Conservation (phyloP, 192 early-diverging fungal species). For the Coemansia sp. region DNA sequence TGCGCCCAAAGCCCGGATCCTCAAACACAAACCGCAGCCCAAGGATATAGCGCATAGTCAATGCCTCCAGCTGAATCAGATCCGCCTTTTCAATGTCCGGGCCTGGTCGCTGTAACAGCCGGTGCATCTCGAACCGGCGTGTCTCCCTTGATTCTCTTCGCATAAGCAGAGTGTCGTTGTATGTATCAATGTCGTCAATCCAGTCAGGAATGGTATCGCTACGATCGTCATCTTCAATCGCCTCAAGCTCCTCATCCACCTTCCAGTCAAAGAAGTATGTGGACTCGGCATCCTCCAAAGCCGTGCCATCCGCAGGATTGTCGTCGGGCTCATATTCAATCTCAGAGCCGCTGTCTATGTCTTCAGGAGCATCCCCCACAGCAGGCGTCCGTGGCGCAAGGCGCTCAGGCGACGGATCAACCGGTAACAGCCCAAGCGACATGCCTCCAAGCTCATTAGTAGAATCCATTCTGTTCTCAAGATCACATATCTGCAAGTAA, state of each 20-base stretch:
- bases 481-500: conserved; percentile 31
- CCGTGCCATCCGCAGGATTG: background rate
- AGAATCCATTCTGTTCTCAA: background rate
- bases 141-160: background rate
- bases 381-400: background rate
- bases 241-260: conserved; percentile 2
- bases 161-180: background rate
- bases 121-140: background rate
- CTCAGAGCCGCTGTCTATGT: background rate
- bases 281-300: background rate
- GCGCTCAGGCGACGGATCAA: conserved; percentile 13
- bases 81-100: background rate
- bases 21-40: conserved; percentile 9
- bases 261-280: conserved; percentile 11
- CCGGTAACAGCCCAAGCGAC: conserved; percentile 37
- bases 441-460: conserved; percentile 3
- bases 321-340: background rate
- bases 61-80: conserved; percentile 20
- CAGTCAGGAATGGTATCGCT: background rate
- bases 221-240: background rate
- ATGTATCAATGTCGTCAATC: background rate
- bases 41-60: conserved; percentile 22
- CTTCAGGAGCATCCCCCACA: background rate
- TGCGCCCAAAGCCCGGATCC: conserved; percentile 2
- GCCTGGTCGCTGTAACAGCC: background rate